Base-by-base conservation (phyloP, 2,329 filamentous ascomycete species). In the Xylogone sp. region DNA sequence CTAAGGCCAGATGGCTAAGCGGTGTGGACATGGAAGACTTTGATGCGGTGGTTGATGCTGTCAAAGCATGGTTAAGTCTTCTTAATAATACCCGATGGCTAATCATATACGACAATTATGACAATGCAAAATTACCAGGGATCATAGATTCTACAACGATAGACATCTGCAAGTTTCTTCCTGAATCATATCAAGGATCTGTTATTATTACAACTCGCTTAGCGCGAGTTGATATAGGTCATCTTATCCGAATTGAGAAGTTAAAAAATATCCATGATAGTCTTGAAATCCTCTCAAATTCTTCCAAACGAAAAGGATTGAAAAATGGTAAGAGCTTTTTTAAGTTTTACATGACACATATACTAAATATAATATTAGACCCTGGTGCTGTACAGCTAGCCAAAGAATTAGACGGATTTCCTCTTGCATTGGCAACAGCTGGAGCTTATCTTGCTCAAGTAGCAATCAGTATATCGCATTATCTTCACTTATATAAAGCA, bases 391-490 rank as follows among this genome's bases (percentile, higher is more conserved):
- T 49, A 2, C 34, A 22, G 29, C 53, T 57, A 45, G 49, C 47
- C 18, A 27, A 49, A 27, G 39, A 51, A 48, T 69, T 78, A 1
- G 69, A 73, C 52, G 71, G 75, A 3, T 67, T 77, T 34, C 73
- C 73, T 12, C 67, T 79, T 24, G 75, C 75, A 2, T 66, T 78
- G 10, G 62, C 72, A 6, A 70, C 72, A n/a, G 75, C 75, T 20
- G 74, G 74, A 10, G 65, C 71, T 1, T 78, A 74, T 52, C 67
- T 78, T 16, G 50, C 63, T 34, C 55, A 73, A 46, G 65, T 68
- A 39, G 53, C 68, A 42, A 70, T 21, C 56, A 73, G 42, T 77
- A 75, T 59, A 61, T 75, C 43, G 19, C 63, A 21, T 45, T 78
- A 77, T 57, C 63, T 75, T 43, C 27, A 64, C 12, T 45, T 67